These are phyloP conservation scores for Discostella stelligeroides DNA, from an alignment of 108 stramenopile genomes.

Conservation along the genomic window DNA sequence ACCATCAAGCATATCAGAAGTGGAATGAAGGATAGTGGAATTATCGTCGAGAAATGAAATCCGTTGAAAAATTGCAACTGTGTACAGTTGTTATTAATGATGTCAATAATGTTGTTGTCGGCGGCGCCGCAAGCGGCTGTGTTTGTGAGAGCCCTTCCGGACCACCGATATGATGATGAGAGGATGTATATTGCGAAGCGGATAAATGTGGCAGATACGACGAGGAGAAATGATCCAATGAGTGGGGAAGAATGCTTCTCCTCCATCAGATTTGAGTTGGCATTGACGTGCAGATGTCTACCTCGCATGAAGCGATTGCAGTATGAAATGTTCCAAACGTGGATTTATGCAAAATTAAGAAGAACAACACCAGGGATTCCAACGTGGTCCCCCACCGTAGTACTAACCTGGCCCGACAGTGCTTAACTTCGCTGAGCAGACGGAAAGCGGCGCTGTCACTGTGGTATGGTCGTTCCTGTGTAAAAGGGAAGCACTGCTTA, in stretches of 20 bases:
- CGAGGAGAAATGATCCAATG: neutral
- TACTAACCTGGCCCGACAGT: slow-evolving; percentile 64
- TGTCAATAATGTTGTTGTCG: neutral
- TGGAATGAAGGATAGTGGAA: slow-evolving; percentile 20
- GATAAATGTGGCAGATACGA: neutral
- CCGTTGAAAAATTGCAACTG: neutral
- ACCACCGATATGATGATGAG: neutral
- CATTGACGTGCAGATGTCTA: no score
- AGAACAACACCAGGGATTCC: slow-evolving; percentile 75
- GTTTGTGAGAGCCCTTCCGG: neutral
- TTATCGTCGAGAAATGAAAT: slow-evolving; percentile 7
- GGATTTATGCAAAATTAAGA: no score
- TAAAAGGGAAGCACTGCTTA: no score
- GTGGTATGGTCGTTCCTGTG: slow-evolving; percentile 66
- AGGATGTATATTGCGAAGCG: neutral
- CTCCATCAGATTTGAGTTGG: no score
- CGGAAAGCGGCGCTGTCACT: slow-evolving; percentile 75
- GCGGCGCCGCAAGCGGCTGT: neutral
- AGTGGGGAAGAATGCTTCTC: neutral
- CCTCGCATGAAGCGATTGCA: no score
- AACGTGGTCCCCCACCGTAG: slow-evolving; percentile 78
- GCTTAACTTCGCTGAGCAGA: slow-evolving; percentile 77
- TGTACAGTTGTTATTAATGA: neutral
- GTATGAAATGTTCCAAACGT: no score
- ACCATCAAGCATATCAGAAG: slow-evolving; percentile 33